Percentiles rank a stretch among this genome's conserved stretches.
Evolutionary conservation across 2,329 filamentous ascomycete species (phyloP).

Genomic region (Madurella fahalii): DNA sequence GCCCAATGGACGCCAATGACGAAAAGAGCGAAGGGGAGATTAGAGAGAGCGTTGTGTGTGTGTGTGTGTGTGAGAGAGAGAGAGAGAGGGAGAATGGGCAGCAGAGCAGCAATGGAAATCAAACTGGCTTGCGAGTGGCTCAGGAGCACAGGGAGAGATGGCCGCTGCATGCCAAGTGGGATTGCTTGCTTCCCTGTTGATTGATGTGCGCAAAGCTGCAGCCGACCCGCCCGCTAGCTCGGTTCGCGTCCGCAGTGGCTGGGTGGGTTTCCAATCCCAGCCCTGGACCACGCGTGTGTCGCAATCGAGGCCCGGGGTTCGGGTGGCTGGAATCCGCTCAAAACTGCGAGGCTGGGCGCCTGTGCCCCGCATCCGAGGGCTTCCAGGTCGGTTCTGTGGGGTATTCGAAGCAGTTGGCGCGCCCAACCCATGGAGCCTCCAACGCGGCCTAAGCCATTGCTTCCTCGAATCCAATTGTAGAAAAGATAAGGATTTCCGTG

Average conservation of each 20-base stretch:
- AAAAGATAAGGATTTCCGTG: too few species aligned
- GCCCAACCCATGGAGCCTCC: neutral
- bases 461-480: too few species aligned
- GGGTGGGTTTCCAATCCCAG: conserved; percentile 2
- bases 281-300: conserved; percentile 5
- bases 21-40: neutral
- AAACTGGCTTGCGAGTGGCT: neutral
- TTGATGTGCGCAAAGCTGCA: conserved; percentile 2
- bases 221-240: too few species aligned
- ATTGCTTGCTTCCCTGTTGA: neutral
- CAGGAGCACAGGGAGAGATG: neutral
- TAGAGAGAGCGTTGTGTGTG: neutral
- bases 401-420: neutral
- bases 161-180: neutral
- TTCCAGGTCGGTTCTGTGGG: too few species aligned
- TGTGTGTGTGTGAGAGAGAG: neutral
- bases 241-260: conserved; percentile 19
- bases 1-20: neutral
- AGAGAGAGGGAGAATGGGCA: neutral
- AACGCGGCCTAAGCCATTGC: neutral
- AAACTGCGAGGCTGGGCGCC: conserved; percentile 19
- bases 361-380: neutral
- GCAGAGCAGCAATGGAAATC: neutral
- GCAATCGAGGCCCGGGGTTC: conserved; percentile 1
- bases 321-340: conserved; percentile 17